Conservation (phyloP, 73 alveolate genomes). For the Paraurostyla sp. region DNA sequence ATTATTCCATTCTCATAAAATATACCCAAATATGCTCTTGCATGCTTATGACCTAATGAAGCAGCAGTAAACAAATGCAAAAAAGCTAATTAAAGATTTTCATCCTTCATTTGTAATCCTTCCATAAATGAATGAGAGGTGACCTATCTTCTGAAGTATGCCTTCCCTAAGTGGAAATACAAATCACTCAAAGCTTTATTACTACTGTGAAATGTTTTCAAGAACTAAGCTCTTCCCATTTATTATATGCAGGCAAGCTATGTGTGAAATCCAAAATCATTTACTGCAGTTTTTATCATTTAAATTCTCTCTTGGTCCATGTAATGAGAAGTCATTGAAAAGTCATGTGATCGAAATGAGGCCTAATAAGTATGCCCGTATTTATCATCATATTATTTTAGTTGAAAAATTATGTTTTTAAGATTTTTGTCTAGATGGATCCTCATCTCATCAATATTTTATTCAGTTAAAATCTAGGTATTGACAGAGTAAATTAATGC, state of each 20-base stretch:
- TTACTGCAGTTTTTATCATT: no score
- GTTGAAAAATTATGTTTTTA: no score
- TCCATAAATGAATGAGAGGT: neutral
- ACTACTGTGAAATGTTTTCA: neutral
- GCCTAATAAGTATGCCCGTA: no score
- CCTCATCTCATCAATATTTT: no score
- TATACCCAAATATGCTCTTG: conserved; percentile 17
- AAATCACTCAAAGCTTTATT: neutral
- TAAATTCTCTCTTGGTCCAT: no score
- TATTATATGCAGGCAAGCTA: neutral
- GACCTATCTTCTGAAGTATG: conserved; percentile 36
- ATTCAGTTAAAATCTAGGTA: no score
- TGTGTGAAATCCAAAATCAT: neutral
- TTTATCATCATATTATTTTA: no score
- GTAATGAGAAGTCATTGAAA: no score
- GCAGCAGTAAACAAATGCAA: conserved; percentile 34
- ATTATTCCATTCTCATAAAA: conserved; percentile 33
- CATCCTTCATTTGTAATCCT: neutral
- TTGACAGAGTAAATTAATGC: no score
- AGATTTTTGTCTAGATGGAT: no score
- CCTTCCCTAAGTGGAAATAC: conserved; percentile 42
- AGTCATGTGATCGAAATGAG: no score
- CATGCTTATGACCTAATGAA: conserved; percentile 12
- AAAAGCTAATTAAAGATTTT: conserved; percentile 6
- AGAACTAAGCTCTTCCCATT: conserved; percentile 5